These are phyloP conservation scores for Paecilomyces formosus DNA, from an alignment of 2,329 filamentous ascomycete genomes.

Conservation along the genomic window DNA sequence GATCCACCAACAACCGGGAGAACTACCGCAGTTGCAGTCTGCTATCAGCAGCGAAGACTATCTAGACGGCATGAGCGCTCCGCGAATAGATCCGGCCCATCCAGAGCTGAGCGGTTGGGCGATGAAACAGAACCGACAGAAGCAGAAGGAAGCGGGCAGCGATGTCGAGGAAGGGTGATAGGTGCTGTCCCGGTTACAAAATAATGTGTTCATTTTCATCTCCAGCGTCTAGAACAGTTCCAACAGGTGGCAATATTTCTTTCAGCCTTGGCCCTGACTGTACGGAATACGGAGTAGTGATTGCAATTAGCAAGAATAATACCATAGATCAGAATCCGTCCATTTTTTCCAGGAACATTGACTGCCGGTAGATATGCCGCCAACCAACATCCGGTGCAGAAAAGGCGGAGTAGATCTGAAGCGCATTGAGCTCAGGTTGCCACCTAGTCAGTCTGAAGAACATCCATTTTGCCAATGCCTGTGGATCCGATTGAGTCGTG, in stretches of 20 bases:
- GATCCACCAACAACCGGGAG: conserved; percentile 43
- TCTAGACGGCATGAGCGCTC: conserved; percentile 56
- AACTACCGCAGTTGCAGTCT: conserved; percentile 44
- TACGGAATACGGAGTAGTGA: neutral
- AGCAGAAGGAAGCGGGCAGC: conserved; percentile 18
- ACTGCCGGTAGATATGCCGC: neutral
- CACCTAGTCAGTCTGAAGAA: neutral
- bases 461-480: neutral
- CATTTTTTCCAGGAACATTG: neutral
- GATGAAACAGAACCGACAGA: conserved; percentile 36
- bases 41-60: conserved; percentile 52
- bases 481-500: neutral
- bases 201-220: neutral
- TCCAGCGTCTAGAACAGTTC: neutral
- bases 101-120: conserved; percentile 38
- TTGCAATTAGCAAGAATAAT: neutral
- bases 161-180: conserved; percentile 12
- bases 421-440: neutral
- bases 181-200: neutral
- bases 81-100: conserved; percentile 37
- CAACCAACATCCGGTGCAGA: neutral
- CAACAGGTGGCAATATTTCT: neutral
- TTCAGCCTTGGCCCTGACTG: neutral
- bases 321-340: neutral
- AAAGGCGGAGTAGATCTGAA: neutral